Conservation (phyloP, 768 basidiomycete species). For the Tephrocybe sp. region DNA sequence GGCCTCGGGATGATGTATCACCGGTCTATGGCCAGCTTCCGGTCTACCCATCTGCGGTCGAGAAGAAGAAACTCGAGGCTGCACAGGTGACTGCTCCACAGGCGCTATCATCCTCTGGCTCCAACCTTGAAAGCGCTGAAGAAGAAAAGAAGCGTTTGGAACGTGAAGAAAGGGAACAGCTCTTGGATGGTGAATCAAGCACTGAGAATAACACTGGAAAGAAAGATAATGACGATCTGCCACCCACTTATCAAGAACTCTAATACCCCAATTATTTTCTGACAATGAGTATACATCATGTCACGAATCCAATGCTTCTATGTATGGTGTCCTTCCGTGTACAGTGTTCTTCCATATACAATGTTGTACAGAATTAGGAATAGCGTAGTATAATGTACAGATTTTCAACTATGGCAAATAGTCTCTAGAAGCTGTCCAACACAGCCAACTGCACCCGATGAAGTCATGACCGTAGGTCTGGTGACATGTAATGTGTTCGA, state of each 20-base stretch:
- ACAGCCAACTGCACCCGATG: neutral
- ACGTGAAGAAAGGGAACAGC: constrained; percentile 62
- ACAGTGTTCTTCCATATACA: constrained; percentile 3
- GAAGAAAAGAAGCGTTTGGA: constrained; percentile 66
- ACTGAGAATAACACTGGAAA: constrained; percentile 12
- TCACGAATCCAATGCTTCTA: neutral
- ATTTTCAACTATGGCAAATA: neutral
- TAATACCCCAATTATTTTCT: constrained; percentile 10
- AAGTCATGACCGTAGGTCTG: constrained; percentile 1
- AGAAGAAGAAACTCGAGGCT: constrained; percentile 54
- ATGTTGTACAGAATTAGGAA: constrained; percentile 11
- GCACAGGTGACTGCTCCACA: constrained; percentile 22
- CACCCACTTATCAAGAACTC: constrained; percentile 43
- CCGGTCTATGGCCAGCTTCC: constrained; percentile 28
- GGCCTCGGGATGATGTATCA: constrained; percentile 25
- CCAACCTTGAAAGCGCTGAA: constrained; percentile 45
- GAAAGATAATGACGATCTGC: constrained; percentile 41
- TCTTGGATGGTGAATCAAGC: constrained; percentile 26
- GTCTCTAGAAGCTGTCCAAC: neutral
- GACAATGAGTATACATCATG: neutral
- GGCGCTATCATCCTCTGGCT: constrained; percentile 12
- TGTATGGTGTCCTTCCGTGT: neutral
- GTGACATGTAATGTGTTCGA: constrained; percentile 6
- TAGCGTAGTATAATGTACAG: constrained; percentile 11
- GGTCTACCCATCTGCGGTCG: constrained; percentile 37